Evolutionary conservation across 2,329 filamentous ascomycete genomes (phyloP), one percentile per base, ranked within the genome.

Genomic region (Fusarium miscanthi): DNA sequence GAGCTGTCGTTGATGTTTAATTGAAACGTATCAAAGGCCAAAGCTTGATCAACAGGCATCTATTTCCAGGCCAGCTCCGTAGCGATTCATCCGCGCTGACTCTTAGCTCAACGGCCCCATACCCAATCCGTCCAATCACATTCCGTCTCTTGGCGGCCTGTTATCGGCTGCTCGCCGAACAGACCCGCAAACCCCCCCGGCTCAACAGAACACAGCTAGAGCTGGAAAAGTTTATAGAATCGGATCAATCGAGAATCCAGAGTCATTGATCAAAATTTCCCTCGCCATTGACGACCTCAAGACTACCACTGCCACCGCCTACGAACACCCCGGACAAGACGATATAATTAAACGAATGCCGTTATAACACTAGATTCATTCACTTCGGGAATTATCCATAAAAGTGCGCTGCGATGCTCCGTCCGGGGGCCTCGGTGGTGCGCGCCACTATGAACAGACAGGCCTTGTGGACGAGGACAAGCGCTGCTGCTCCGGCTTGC

Each of bases 361-460:
- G 63, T 66, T 33, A 72, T 72, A 49, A 42, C 23, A 49, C n/a
- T 52, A 59, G 31, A 38, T n/a, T 37, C 11, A 27, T 17, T 30
- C 38, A 59, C 52, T 25, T 27, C 13, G 46, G 41, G 19, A 41
- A 53, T 35, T 35, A 41, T 53, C 56, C 58, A 42, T 54, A 70
- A 41, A 59, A 38, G 45, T 46, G 48, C 65, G 51, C 49, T 64
- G 90, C 90, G 87, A 87, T 85, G 82, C 84, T 89, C 80, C 86
- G 84, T 80, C 82, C 84, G 68, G 85, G 87, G 83, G 85, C 87
- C 80, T 84, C 84, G 76, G 80, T 82, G 82, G 84, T 89, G 77
- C 82, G 84, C 65, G 79, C 82, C 75, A 81, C 83, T 73, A 74
- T 78, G 67, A 71, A 70, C 64, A 72, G 75, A 72, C 78, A 74